Percentiles rank a stretch among this genome's conserved stretches.
phyloP scores from a whole-genome alignment of 108 stramenopile genomes.

The Skeletonema marinoi region DNA sequence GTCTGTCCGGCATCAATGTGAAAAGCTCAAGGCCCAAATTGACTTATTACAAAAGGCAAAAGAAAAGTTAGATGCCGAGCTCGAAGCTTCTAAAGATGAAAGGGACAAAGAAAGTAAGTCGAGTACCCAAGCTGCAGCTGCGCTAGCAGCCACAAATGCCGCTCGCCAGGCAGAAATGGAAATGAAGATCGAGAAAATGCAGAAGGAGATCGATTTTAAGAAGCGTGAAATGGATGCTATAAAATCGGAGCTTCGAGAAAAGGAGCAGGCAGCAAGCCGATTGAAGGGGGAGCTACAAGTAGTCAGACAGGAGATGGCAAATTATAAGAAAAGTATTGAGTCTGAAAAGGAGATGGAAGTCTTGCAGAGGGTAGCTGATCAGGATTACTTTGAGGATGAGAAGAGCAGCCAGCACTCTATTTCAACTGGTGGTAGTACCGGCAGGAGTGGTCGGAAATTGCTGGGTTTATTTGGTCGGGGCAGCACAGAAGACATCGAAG shows the following conservation, averaged over 20 bases:
- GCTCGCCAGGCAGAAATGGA: constrained; percentile 51
- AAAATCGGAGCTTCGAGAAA: constrained; percentile 31
- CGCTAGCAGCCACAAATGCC: constrained; percentile 49
- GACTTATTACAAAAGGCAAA: constrained; percentile 30
- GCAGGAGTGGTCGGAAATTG: constrained; percentile 15
- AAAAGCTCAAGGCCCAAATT: constrained; percentile 38
- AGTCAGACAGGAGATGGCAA: constrained; percentile 30
- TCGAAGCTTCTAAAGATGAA: constrained; percentile 23
- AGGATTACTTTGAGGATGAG: constrained; percentile 34
- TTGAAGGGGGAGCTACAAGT: constrained; percentile 23
- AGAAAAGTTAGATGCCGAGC: constrained; percentile 21
- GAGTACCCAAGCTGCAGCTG: constrained; percentile 40
- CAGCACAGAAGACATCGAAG: constrained; percentile 3
- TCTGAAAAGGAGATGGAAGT: constrained; percentile 29
- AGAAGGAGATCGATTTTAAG: constrained; percentile 42
- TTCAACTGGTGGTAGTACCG: background rate
- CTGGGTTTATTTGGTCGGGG: constrained; percentile 22
- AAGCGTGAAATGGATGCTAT: constrained; percentile 46
- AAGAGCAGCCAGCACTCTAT: background rate
- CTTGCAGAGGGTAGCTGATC: constrained; percentile 30
- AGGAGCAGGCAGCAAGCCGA: constrained; percentile 7
- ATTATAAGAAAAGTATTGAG: constrained; percentile 28
- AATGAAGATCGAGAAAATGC: constrained; percentile 44
- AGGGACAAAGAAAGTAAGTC: constrained; percentile 37
- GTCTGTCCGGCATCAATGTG: constrained; percentile 21